Base-by-base conservation (phyloP, 2,329 filamentous ascomycete species). In the Nannizziopsis barbatae region DNA sequence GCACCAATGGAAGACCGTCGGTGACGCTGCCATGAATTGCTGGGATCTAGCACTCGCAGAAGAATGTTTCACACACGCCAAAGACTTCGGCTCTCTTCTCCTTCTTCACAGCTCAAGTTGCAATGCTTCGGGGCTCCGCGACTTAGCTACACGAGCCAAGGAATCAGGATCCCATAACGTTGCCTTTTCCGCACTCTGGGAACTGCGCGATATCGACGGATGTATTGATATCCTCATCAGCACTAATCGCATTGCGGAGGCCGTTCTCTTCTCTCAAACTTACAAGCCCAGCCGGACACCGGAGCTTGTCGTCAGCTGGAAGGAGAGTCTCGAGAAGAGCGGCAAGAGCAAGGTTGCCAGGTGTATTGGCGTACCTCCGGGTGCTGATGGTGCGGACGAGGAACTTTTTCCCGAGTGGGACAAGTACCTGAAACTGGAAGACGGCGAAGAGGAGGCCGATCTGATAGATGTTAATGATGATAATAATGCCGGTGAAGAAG, bases 1-100 rank as follows among this genome's bases (percentile, higher is more conserved):
- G 65, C 90, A 96, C 70, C 95, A 95, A 70, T 98, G 92, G 92
- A 96, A 96, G 76, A 89, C 81, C 2, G 86, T 98, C 3, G 92
- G 92, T 52, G 92, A 98, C 58, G 85, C 89, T 1, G 92, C 92
- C 1, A 76, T 98, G 36, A 71, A 80, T 8, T 83, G 74, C 1
- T 98, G 90, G 92, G 83, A 98, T 59, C 76, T 98, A 31, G 74
- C 77, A 4, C 78, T 96, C 1, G 92, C 92, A 0, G 84, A 92
- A 42, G 87, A 96, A 67, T 96, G 90, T 70, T 98, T 96, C 65
- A 80, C 80, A 14, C 81, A 92, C 50, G 88, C 89, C 40, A 92
- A 87, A 61, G 92, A 98, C 61, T 72, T 95, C 2, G 89, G 90
- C 36, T 94, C 87, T 1, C 71, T 96, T 6, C 76, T 98, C 1